Evolutionary conservation across 441 rosid genomes (phyloP).

Genomic region (Syzygium malaccense): DNA sequence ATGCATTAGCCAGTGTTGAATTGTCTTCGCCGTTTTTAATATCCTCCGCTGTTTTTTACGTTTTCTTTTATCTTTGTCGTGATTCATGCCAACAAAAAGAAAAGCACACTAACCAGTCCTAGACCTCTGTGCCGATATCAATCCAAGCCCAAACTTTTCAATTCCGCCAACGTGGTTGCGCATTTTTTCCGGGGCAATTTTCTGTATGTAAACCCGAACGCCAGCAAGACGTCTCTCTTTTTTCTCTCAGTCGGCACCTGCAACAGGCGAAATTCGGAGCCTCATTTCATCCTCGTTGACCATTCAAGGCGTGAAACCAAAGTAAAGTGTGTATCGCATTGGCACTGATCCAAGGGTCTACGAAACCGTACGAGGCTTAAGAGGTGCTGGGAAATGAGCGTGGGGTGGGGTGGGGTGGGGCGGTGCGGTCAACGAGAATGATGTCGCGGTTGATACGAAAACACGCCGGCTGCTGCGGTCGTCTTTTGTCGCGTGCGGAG

Average conservation of each 20-base stretch:
- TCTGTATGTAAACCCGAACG: too few species aligned
- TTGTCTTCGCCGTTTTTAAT: background rate
- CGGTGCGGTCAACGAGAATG: background rate
- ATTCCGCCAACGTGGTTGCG: fast-evolving
- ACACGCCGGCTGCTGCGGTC: background rate
- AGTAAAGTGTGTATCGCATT: background rate
- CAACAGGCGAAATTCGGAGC: background rate
- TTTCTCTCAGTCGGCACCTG: background rate
- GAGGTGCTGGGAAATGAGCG: too few species aligned
- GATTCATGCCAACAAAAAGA: background rate
- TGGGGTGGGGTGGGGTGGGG: too few species aligned
- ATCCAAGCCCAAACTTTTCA: too few species aligned
- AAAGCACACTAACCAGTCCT: fast-evolving
- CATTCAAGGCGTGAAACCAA: background rate
- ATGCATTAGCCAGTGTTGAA: background rate
- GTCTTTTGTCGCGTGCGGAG: background rate
- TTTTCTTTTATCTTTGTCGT: too few species aligned
- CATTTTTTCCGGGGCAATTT: background rate
- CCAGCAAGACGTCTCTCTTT: too few species aligned
- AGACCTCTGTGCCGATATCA: fast-evolving
- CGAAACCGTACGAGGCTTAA: too few species aligned
- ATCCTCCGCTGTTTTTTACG: fast-evolving
- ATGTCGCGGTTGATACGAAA: too few species aligned
- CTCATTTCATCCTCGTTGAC: background rate
- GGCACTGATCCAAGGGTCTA: background rate